Conservation (phyloP, 208 protist genomes). For the Acanthamoeba healyi region DNA sequence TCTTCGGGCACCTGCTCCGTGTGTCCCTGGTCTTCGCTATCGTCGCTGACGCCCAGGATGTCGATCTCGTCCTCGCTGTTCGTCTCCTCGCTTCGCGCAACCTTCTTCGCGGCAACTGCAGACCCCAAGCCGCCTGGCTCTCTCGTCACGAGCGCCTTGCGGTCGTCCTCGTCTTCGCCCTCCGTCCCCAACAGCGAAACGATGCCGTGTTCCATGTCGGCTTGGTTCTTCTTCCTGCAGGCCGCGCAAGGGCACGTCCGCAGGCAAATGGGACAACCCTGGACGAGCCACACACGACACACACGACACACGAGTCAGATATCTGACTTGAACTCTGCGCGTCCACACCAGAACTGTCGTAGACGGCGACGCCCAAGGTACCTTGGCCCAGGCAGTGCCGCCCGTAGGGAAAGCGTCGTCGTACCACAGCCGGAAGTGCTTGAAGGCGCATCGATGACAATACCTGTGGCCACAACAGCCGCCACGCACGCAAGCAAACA, state of each 20-base stretch:
- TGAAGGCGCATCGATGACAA: constrained; percentile 37
- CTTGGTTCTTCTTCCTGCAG: neutral
- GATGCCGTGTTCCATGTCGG: neutral
- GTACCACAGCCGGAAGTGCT: neutral
- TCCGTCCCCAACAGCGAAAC: neutral
- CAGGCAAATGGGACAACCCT: constrained; percentile 11
- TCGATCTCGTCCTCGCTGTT: constrained; percentile 24
- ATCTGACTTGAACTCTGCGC: too few species aligned
- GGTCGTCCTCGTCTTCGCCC: neutral
- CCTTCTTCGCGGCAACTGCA: neutral
- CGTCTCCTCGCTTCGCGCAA: neutral
- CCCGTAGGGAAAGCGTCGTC: constrained; percentile 28
- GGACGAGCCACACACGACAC: too few species aligned
- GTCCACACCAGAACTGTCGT: too few species aligned
- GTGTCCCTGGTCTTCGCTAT: neutral
- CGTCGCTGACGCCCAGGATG: constrained; percentile 28
- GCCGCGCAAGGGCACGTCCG: constrained; percentile 1
- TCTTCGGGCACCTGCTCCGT: neutral
- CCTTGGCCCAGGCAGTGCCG: neutral
- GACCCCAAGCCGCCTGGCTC: neutral
- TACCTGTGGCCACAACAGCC: neutral
- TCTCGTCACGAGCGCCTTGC: neutral
- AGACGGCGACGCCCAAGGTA: too few species aligned
- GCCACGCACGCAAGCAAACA: neutral
- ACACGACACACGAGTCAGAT: too few species aligned